phyloP scores from a whole-genome alignment of 257 asterid species.

The Nicotiana benthamiana region DNA sequence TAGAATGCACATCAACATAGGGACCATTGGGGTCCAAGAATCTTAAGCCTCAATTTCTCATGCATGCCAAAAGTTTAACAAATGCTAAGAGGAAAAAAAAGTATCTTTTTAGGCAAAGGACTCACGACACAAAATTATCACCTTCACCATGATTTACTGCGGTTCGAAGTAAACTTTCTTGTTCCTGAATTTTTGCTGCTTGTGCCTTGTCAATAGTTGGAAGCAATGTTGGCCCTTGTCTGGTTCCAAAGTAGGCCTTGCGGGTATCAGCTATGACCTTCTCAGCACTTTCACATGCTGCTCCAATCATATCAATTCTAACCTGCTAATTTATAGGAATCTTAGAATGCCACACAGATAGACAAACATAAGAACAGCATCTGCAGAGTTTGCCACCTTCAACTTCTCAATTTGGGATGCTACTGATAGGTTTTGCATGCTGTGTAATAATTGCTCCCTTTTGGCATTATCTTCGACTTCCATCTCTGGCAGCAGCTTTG shows the following conservation, averaged over 20 bases:
- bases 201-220: conserved; percentile 96
- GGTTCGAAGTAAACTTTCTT: conserved; percentile 79
- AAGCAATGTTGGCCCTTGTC: conserved; percentile 84
- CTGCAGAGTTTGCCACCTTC: conserved; percentile 36
- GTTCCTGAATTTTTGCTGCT: conserved; percentile 97
- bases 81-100: neutral
- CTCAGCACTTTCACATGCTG: conserved; percentile 97
- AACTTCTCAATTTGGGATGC: conserved; percentile 75
- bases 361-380: neutral
- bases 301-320: conserved; percentile 84
- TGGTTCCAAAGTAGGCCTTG: conserved; percentile 74
- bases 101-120: neutral
- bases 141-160: conserved; percentile 99
- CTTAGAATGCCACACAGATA: conserved; percentile 4
- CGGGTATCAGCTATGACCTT: conserved; percentile 92
- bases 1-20: neutral
- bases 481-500: conserved; percentile 95
- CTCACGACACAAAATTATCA: conserved; percentile 16
- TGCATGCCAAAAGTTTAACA: no score
- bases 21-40: neutral
- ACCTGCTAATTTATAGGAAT: conserved; percentile 35
- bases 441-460: conserved; percentile 79
- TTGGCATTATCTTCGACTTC: conserved; percentile 80
- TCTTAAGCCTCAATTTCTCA: neutral
- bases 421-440: conserved; percentile 74